Evolutionary conservation across 441 rosid species (phyloP).

Genomic region (Aquilaria agallochum): DNA sequence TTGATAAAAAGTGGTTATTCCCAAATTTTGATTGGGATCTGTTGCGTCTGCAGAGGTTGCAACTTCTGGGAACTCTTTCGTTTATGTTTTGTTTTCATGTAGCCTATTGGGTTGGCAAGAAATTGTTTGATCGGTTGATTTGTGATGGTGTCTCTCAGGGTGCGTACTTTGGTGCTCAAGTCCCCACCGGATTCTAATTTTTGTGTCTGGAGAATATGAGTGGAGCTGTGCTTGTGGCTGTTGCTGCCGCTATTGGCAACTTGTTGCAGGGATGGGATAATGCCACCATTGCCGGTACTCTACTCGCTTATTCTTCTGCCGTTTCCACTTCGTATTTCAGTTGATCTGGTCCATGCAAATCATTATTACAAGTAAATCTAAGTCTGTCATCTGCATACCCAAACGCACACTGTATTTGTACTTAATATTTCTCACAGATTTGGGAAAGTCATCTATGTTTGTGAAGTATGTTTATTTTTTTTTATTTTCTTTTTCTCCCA

Average conservation of each 20-base stretch:
- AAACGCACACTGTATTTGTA: no score
- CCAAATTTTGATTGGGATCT: conserved; percentile 14
- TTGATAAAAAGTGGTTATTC: conserved; percentile 3
- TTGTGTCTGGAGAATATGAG: conserved; percentile 45
- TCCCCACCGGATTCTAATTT: conserved; percentile 19
- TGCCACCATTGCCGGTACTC: conserved; percentile 92
- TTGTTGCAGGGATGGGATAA: conserved; percentile 99
- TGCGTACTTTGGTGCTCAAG: conserved; percentile 21
- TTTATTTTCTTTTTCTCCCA: conserved; percentile 15
- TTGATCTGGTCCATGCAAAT: no score
- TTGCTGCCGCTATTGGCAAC: conserved; percentile 93
- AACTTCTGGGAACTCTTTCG: background rate
- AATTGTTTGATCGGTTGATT: conserved; percentile 22
- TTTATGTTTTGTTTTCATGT: conserved; percentile 14
- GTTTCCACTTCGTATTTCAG: no score
- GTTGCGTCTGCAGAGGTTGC: conserved; percentile 9
- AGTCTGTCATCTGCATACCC: no score
- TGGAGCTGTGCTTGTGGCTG: conserved; percentile 91
- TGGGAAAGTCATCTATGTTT: conserved; percentile 3
- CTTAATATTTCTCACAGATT: background rate
- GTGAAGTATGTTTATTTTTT: background rate
- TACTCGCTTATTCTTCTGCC: background rate
- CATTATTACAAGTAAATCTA: no score
- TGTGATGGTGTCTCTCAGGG: conserved; percentile 20
- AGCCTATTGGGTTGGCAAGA: conserved; percentile 9